Percentiles rank a stretch among this genome's conserved stretches.
Conservation (phyloP, 306 rosid genomes). For the Chamaecrista fasciculata region DNA sequence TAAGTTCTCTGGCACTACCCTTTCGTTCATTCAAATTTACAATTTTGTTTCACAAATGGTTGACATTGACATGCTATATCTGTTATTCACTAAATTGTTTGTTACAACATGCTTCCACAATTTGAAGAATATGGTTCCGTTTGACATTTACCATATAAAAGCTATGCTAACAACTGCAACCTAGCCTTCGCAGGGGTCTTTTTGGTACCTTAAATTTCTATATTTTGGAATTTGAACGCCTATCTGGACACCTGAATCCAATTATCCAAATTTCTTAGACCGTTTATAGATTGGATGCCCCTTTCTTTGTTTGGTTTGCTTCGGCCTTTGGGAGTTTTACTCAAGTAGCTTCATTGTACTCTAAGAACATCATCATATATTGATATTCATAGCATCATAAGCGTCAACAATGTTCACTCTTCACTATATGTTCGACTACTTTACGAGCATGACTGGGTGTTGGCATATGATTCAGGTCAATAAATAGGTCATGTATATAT, state of each 20-base stretch:
- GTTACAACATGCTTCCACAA: constrained; percentile 3
- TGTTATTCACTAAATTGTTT: neutral
- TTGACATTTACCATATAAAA: constrained; percentile 2
- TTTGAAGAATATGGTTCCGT: constrained; percentile 11
- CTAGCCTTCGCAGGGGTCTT: neutral
- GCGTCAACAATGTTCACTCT: neutral
- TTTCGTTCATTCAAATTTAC: constrained; percentile 1
- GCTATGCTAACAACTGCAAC: constrained; percentile 10
- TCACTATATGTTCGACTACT: neutral
- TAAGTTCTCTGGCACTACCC: constrained; percentile 39
- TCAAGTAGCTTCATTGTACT: constrained; percentile 4
- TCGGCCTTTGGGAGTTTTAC: constrained; percentile 5
- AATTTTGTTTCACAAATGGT: constrained; percentile 17
- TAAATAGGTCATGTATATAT: constrained; percentile 5
- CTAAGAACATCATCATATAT: neutral
- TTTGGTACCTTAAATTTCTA: constrained; percentile 16
- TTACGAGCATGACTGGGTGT: neutral
- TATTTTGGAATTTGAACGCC: constrained; percentile 8
- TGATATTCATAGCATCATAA: neutral
- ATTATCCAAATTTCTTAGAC: neutral
- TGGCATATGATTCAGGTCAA: neutral
- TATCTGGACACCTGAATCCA: neutral
- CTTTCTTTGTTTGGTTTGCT: neutral
- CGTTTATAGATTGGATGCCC: neutral
- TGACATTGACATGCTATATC: neutral